These are phyloP conservation scores for Starmerella stigmatis DNA, from an alignment of 805 yeast genomes.

Conservation along the genomic window DNA sequence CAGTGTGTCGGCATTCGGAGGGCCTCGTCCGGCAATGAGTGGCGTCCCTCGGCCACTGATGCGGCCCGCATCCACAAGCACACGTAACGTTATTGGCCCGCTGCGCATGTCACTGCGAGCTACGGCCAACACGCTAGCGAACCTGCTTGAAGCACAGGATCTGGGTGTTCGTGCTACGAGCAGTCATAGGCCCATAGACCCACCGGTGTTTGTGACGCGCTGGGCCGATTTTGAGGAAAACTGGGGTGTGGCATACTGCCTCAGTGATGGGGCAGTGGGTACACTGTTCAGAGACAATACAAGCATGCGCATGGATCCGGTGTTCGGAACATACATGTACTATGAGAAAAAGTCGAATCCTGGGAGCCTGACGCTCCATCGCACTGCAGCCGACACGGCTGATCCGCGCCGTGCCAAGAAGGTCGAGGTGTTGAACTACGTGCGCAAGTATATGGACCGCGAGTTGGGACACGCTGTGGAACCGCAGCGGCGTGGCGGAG, in stretches of 20 bases:
- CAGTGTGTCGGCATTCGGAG: not conserved
- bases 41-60: conserved; percentile 10
- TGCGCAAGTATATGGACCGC: conserved; percentile 84
- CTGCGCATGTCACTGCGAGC: conserved; percentile 15
- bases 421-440: conserved; percentile 76
- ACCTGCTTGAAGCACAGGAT: conserved; percentile 1
- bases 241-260: conserved; percentile 89
- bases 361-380: conserved; percentile 23
- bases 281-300: conserved; percentile 79
- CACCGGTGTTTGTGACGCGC: conserved; percentile 41
- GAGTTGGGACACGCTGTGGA: conserved; percentile 53
- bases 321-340: conserved; percentile 42
- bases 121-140: conserved; percentile 9
- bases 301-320: conserved; percentile 59
- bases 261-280: conserved; percentile 82
- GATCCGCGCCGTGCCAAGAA: conserved; percentile 38
- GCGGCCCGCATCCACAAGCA: conserved; percentile 14
- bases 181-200: conserved; percentile 8
- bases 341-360: conserved; percentile 43
- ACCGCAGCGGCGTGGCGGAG: conserved; percentile 45
- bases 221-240: conserved; percentile 98
- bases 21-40: conserved; percentile 1
- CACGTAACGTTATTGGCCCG: conserved; percentile 10
- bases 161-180: conserved; percentile 2
- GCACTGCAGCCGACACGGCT: conserved; percentile 35